phyloP scores from a whole-genome alignment of 495 filamentous ascomycete species.

The Durotheca rogersii region DNA sequence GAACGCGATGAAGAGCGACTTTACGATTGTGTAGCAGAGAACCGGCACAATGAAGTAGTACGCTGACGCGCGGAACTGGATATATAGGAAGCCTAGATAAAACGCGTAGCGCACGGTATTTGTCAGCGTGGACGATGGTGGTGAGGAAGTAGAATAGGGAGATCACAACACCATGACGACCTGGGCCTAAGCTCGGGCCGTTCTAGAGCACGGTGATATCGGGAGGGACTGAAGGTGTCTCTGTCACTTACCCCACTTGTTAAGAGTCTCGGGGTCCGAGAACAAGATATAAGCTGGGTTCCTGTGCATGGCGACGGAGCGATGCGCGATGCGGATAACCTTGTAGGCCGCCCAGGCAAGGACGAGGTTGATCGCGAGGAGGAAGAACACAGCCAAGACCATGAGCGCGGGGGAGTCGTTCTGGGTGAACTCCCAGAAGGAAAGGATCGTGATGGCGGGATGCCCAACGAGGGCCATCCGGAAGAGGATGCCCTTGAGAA shows the following conservation, averaged over 20 bases:
- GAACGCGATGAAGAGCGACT: slow-evolving; percentile 88
- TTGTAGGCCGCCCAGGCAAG: slow-evolving; percentile 86
- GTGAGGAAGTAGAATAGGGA: no score
- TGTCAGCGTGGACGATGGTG: no score
- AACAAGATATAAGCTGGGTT: slow-evolving; percentile 98
- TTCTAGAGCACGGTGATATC: no score
- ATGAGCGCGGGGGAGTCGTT: slow-evolving; percentile 85
- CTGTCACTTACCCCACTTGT: slow-evolving; percentile 86
- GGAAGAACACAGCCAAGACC: slow-evolving; percentile 84
- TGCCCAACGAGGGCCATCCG: slow-evolving; percentile 88
- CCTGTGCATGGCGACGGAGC: slow-evolving; percentile 85
- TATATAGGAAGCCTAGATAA: slow-evolving; percentile 75
- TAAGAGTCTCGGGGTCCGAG: slow-evolving; percentile 85
- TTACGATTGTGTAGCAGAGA: slow-evolving; percentile 76
- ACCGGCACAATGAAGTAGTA: slow-evolving; percentile 94
- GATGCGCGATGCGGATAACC: slow-evolving; percentile 83
- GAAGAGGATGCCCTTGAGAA: slow-evolving; percentile 90
- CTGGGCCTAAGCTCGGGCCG: no score
- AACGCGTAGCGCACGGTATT: neutral
- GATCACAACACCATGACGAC: no score
- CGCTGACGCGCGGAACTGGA: slow-evolving; percentile 93
- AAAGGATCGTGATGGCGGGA: slow-evolving; percentile 86
- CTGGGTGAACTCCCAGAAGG: slow-evolving; percentile 90
- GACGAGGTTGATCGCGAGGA: slow-evolving; percentile 75
- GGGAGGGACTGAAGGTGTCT: no score